These are phyloP conservation scores for Xylaria sp. DNA, from an alignment of 2,329 filamentous ascomycete species.

Conservation along the genomic window DNA sequence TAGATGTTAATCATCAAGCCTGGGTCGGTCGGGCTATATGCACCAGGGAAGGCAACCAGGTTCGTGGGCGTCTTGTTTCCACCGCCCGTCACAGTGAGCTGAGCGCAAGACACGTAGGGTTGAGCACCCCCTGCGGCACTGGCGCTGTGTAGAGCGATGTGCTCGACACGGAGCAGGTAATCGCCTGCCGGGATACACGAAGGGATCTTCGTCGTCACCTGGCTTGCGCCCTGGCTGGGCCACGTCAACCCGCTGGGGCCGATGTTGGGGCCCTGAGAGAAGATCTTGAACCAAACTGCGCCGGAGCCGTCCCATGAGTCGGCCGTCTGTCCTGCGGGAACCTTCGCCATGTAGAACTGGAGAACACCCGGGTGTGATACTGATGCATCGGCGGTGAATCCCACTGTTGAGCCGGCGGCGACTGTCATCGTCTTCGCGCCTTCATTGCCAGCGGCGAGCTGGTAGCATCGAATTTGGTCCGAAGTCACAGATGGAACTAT, in stretches of 20 bases:
- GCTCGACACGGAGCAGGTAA: slow-evolving; percentile 61
- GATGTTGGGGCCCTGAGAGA: slow-evolving; percentile 55
- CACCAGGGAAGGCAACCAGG: slow-evolving; percentile 56
- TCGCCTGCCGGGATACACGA: slow-evolving; percentile 59
- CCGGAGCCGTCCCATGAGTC: slow-evolving; percentile 54
- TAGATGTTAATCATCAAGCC: slow-evolving; percentile 59
- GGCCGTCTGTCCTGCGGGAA: slow-evolving; percentile 52
- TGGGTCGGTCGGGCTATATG: slow-evolving; percentile 55
- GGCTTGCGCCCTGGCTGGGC: slow-evolving; percentile 54
- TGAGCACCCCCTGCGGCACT: slow-evolving; percentile 56
- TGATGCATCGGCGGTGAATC: slow-evolving; percentile 56
- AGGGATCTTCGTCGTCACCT: slow-evolving; percentile 56
- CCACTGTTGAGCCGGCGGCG: slow-evolving; percentile 57
- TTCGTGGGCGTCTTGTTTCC: slow-evolving; percentile 53
- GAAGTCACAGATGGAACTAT: slow-evolving; percentile 59
- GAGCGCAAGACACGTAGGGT: slow-evolving; percentile 56
- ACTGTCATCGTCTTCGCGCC: slow-evolving; percentile 56
- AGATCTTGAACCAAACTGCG: slow-evolving; percentile 58
- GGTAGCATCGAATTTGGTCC: slow-evolving; percentile 63
- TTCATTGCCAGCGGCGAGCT: slow-evolving; percentile 55
- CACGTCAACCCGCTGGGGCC: slow-evolving; percentile 53
- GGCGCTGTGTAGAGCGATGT: slow-evolving; percentile 60
- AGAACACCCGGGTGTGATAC: slow-evolving; percentile 57
- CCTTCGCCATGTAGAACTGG: slow-evolving; percentile 56
- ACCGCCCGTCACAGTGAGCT: slow-evolving; percentile 56